Conservation (phyloP, 306 rosid genomes). For the Fragaria nilgerrensis region DNA sequence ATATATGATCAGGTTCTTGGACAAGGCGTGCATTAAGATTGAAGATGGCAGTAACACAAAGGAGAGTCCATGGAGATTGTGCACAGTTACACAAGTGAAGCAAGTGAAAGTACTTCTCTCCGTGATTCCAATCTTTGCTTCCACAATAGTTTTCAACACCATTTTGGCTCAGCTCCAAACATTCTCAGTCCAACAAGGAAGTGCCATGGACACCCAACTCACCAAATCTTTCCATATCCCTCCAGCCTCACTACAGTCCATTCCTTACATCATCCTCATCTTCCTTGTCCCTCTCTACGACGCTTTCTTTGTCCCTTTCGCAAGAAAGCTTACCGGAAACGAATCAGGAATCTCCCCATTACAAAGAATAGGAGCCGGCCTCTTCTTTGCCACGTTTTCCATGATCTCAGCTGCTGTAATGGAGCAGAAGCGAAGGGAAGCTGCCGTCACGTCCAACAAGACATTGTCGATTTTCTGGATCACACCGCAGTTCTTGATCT, state of each 20-base stretch:
- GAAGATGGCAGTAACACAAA: slow-evolving; percentile 40
- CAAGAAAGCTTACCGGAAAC: slow-evolving; percentile 69
- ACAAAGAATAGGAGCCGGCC: slow-evolving; percentile 78
- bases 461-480: slow-evolving; percentile 90
- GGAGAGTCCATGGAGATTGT: slow-evolving; percentile 83
- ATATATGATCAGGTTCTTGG: slow-evolving; percentile 60
- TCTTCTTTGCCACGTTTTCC: slow-evolving; percentile 76
- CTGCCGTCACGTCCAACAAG: slow-evolving; percentile 37
- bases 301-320: slow-evolving; percentile 74
- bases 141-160: slow-evolving; percentile 95
- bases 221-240: slow-evolving; percentile 69
- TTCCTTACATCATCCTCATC: slow-evolving; percentile 86
- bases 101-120: slow-evolving; percentile 78
- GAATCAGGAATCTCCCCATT: slow-evolving; percentile 82
- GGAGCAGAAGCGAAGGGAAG: slow-evolving; percentile 80
- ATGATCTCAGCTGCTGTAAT: slow-evolving; percentile 85
- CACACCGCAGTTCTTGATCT: slow-evolving; percentile 88
- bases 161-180: slow-evolving; percentile 97
- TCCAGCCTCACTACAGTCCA: slow-evolving; percentile 90
- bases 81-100: slow-evolving; percentile 65
- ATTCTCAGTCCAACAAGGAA: slow-evolving; percentile 96
- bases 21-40: slow-evolving; percentile 73
- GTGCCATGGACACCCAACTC: slow-evolving; percentile 68
- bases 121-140: slow-evolving; percentile 82
- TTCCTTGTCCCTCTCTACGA: slow-evolving; percentile 78